Base-by-base conservation (phyloP, 163 green algal genomes). In the Trebouxia gelatinosa region DNA sequence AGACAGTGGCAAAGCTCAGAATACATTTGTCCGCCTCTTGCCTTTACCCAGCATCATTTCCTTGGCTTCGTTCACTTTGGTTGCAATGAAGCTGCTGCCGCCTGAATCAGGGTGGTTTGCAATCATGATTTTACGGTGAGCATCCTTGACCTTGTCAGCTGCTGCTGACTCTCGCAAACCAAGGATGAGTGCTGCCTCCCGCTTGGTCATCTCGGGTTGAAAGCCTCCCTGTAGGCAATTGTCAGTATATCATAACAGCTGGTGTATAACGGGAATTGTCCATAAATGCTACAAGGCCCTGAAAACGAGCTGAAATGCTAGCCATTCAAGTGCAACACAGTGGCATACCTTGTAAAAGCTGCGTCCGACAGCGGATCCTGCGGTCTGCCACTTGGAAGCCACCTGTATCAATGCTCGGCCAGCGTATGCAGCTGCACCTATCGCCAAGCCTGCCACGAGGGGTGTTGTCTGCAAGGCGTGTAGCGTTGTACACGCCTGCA, bases 21-120 rank as follows among this genome's bases (percentile, higher is more conserved):
- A 81, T 2, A 57, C 39, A 16, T 77, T 81, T 48, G 46, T 74
- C n/a, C 80, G 32, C 7, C 77, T 57, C 21, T 70, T 82, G 26
- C 83, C 82, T 67, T 94, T 94, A 6, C 89, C 89, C 7, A 94
- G 46, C 66, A 97, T 79, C 59, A 93, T 85, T 59, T 95, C 92
- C 78, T 97, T 97, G 0, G 93, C 93, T 70, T 97, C 95, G 66
- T 99, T 99, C 7, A 99, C 90, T 75, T 98, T 98, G 21, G 92
- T 87, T 3, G 94, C 95, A 16, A 98, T 80, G 80, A 92, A 97
- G 67, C 85, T 89, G 82, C 84, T 93, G 35, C 94, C 94, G 31
- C 94, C 89, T 70, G 83, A 82, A 76, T 99, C 96, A 11, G 96
- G 96, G 77, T 99, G 96, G 83, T 99, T 99, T 48, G 96, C 96